Base-by-base conservation (phyloP, 306 rosid species). In the Luffa acutangula region DNA sequence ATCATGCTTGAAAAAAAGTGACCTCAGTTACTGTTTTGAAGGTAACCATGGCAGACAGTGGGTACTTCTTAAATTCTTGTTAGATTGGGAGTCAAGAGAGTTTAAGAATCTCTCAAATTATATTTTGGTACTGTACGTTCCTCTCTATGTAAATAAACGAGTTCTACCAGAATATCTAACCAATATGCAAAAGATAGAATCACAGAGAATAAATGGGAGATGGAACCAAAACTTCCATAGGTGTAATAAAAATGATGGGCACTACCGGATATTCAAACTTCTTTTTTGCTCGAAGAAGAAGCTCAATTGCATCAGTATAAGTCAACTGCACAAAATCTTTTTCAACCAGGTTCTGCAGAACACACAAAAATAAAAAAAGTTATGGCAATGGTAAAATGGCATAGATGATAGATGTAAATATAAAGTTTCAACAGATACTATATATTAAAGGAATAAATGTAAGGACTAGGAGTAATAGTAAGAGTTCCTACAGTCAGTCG, bases 181-280 rank as follows among this genome's bases (percentile, higher is more conserved):
- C 56, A 42, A 77, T 13, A 60, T 45, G 80, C 21, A 56, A 60
- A 31, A 9, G 31, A 45, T 9, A 58, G 41, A 59, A 21, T 13
- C 37, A 43, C 11, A 21, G 9, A 49, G 41, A 52, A 13, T 43
- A 21, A 77, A 60, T 37, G 70, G 58, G 58, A 56, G 66, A 53
- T 36, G 70, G 80, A 58, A 57, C 36, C 42, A n/a, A 18, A 57
- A 53, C 43, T 9, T 76, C 49, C n/a, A 77, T 20, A 59, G 45
- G 31, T 20, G 43, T 9, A 54, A 8, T 73, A 58, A 21, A 58
- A 79, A 53, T 80, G 60, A 63, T 42, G 80, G n/a, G 66, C 58
- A 56, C 39, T 92, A 95, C 98, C 87, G 97, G 95, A 87, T 83
- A 95, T 89, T 95, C 98, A 86, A 95, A 95, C 83, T 95, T 95